phyloP scores from a whole-genome alignment of 306 rosid genomes.

The Fragaria ananassa region DNA sequence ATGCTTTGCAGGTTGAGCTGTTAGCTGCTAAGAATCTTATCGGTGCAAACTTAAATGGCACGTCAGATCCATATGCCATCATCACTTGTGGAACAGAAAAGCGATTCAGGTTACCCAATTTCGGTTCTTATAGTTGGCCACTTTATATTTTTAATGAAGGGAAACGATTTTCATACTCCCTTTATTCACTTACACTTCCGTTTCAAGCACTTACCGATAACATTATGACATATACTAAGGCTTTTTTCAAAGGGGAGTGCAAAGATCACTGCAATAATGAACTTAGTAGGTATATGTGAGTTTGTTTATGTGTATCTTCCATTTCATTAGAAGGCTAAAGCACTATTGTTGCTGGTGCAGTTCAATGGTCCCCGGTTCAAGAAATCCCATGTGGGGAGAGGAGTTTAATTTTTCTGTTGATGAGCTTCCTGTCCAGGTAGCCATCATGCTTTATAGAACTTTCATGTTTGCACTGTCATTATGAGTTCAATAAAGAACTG shows the following conservation, averaged over 20 bases:
- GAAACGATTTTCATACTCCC: neutral
- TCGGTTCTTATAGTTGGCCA: neutral
- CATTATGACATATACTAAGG: neutral
- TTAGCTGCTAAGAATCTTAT: conserved; percentile 94
- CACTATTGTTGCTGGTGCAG: conserved; percentile 50
- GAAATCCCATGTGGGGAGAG: conserved; percentile 99
- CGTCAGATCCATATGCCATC: conserved; percentile 93
- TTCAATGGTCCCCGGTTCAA: conserved; percentile 99
- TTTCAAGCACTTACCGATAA: neutral
- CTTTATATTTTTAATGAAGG: conserved; percentile 1
- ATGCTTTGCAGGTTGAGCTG: conserved; percentile 71
- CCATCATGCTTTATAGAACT: conserved; percentile 1
- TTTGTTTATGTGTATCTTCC: neutral
- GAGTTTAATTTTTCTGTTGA: conserved; percentile 93
- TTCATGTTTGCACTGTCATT: neutral
- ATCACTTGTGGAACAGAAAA: conserved; percentile 87
- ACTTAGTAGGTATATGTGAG: neutral
- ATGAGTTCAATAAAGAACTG: neutral
- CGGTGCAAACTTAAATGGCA: conserved; percentile 95
- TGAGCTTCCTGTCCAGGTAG: conserved; percentile 94
- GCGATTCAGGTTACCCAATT: conserved; percentile 70
- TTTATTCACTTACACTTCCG: neutral
- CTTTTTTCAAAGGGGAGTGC: neutral
- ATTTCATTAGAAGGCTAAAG: neutral
- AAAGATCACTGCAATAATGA: neutral